A percentile compares a stretch with the other conserved stretches of the same genome.
Conservation (phyloP, 257 asterid species). For the Nicotiana attenuata region DNA sequence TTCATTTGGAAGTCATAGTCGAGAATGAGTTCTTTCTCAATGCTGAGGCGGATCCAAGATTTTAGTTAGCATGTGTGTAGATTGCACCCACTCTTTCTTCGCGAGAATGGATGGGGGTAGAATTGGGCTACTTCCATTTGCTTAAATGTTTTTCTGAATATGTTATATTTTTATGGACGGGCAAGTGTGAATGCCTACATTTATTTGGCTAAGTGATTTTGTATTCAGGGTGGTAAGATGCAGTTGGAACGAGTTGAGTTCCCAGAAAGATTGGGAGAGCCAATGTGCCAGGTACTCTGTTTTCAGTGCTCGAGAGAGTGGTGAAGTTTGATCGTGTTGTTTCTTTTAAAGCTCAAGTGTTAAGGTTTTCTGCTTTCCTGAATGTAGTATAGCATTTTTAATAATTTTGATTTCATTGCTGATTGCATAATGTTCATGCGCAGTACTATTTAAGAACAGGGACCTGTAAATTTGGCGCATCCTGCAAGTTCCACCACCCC, state of each 20-base stretch:
- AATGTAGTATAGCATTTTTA: neutral
- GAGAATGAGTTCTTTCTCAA: neutral
- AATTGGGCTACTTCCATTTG: neutral
- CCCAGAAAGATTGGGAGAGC: slow-evolving; percentile 86
- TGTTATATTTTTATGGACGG: neutral
- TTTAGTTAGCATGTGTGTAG: neutral
- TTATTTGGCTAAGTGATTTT: neutral
- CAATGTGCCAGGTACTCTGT: slow-evolving; percentile 64
- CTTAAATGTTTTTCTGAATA: neutral
- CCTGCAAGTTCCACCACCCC: slow-evolving; percentile 92
- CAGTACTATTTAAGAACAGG: slow-evolving; percentile 85
- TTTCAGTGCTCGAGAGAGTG: neutral
- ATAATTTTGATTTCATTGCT: neutral
- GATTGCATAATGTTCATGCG: slow-evolving; percentile 17
- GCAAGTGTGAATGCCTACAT: neutral
- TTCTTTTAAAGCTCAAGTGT: neutral
- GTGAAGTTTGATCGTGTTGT: neutral
- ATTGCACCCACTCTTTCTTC: neutral
- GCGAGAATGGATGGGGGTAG: neutral
- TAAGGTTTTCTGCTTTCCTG: neutral
- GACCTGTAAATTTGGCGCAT: slow-evolving; percentile 75
- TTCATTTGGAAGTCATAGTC: neutral
- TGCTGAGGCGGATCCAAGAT: neutral
- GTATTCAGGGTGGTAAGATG: slow-evolving; percentile 25
- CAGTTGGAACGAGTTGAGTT: slow-evolving; percentile 52